Evolutionary conservation across 345 rosid genomes (phyloP), one percentile per base, ranked within the genome.

Genomic region (Linum trigynum): DNA sequence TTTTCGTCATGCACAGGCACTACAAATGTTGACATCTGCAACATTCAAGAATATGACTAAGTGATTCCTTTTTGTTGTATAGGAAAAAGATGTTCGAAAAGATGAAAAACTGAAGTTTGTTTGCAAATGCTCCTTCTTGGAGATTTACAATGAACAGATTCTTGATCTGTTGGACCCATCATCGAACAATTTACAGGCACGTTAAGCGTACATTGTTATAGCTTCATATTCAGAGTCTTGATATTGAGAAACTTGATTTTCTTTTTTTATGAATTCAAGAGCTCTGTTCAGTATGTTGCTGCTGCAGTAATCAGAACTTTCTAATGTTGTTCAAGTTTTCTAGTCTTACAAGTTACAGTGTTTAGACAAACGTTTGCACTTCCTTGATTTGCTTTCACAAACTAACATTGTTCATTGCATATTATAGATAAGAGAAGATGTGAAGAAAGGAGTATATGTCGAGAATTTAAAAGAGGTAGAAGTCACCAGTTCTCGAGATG

Each of bases 141-240:
- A 95, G 77, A 95, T 95, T 61, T 95, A 95, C 77, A 95, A 95
- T 39, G 99, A 95, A 71, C 99, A 91, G 68, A 95, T 95, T 72
- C 86, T 91, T 75, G 97, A 95, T 77, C 95, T 95, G 65, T 72
- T 95, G 83, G 97, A 95, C 62, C 91, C 99, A 37, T 84, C 97
- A 61, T 80, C 91, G 48, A 77, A 14, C 65, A 91, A 95, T 71
- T 78, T 95, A 69, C 99, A 91, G 95, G 99, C 14, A 48, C 15
- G 9, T 48, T 48, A 3, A 48, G 53, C 53, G 1, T 9, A 15
- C 53, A 48, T 6, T 12, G 53, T 48, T 48, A 9, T 48, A 48
- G 53, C 53, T 3, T 23, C 32, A 23, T 23, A 23, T 23, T 23
- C 32, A 23, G 32, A 48, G 53, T 9, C 14, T 48, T 9, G 10